Conservation (phyloP, 768 basidiomycete genomes). For the Boletus barrowsii region DNA sequence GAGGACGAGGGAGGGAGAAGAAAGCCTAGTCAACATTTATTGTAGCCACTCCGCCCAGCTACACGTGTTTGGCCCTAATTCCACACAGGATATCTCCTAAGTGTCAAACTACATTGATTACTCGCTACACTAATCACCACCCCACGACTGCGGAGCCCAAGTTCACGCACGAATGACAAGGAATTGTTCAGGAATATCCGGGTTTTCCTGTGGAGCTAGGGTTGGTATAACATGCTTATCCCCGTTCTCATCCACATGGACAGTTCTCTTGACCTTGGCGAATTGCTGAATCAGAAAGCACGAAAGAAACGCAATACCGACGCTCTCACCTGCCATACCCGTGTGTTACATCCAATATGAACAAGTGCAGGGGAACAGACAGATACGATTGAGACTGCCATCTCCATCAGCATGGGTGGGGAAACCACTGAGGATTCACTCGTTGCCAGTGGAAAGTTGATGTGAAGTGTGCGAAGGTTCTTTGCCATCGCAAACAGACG, state of each 20-base stretch:
- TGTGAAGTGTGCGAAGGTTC: conserved; percentile 55
- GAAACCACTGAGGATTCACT: conserved; percentile 17
- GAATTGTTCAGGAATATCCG: conserved; percentile 71
- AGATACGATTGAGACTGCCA: conserved; percentile 44
- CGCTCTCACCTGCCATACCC: conserved; percentile 63
- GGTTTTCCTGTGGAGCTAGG: conserved; percentile 56
- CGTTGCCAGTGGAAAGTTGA: conserved; percentile 44
- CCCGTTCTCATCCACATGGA: conserved; percentile 38
- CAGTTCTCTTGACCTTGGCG: conserved; percentile 45
- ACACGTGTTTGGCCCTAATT: conserved; percentile 34
- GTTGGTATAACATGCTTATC: conserved; percentile 34
- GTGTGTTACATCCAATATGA: conserved; percentile 66
- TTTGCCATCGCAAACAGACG: conserved; percentile 42
- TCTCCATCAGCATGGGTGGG: conserved; percentile 23
- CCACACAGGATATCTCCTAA: not conserved
- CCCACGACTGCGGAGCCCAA: not conserved
- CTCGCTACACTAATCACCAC: not conserved
- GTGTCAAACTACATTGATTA: not conserved
- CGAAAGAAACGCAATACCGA: not conserved
- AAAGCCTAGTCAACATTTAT: not conserved
- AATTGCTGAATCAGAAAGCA: conserved; percentile 1
- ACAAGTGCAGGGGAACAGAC: conserved; percentile 50
- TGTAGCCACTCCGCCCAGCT: conserved; percentile 17
- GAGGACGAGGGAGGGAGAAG: conserved; percentile 1
- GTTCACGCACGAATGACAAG: conserved; percentile 51